Evolutionary conservation across 2,329 filamentous ascomycete species (phyloP).

Genomic region (Sphaerostilbella broomeana): DNA sequence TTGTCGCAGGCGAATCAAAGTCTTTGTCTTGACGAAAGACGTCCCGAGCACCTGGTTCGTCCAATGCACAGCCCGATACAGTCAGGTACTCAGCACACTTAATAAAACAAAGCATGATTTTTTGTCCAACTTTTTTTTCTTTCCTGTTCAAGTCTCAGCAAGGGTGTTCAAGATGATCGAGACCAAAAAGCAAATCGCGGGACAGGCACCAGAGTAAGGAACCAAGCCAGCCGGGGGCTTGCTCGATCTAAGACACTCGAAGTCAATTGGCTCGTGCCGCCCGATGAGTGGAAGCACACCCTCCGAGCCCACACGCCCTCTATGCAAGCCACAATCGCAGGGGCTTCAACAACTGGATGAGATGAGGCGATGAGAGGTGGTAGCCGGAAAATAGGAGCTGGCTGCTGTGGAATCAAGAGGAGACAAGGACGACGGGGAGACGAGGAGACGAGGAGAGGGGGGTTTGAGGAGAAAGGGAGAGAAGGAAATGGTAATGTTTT

Average conservation of each 20-base stretch:
- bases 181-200: constrained; percentile 8
- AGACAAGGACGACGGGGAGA: background rate
- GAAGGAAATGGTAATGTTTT: background rate
- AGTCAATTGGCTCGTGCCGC: constrained; percentile 7
- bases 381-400: too few species aligned
- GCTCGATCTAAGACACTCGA: constrained; percentile 15
- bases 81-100: constrained; percentile 3
- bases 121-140: background rate
- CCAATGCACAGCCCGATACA: background rate
- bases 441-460: background rate
- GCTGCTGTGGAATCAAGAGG: background rate
- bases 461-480: background rate
- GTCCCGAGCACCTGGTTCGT: constrained; percentile 13
- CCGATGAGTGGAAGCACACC: constrained; percentile 5
- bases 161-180: constrained; percentile 2
- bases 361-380: background rate
- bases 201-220: constrained; percentile 1
- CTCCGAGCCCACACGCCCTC: constrained; percentile 7
- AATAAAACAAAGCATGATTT: constrained; percentile 10
- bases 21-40: constrained; percentile 1
- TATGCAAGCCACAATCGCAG: constrained; percentile 10
- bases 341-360: constrained; percentile 7
- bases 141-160: constrained; percentile 11
- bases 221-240: constrained; percentile 6
- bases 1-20: constrained; percentile 4